Conservation (phyloP, 2,329 filamentous ascomycete genomes). For the Beauveria scarabaeidicola region DNA sequence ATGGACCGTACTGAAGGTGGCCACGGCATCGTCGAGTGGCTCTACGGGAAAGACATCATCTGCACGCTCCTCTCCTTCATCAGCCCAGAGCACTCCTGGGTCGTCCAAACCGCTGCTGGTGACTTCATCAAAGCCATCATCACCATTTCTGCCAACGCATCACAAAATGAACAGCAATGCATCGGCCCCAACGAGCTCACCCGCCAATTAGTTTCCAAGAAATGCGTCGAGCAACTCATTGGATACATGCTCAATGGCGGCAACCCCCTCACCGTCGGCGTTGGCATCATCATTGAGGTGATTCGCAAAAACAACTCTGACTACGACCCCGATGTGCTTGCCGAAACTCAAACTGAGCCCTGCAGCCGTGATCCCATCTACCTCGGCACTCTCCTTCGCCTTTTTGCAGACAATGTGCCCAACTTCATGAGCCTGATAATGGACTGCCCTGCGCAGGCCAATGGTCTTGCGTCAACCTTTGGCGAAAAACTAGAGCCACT, state of each 20-base stretch:
- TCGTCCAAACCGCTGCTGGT: constrained; percentile 90
- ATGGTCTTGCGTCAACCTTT: constrained; percentile 77
- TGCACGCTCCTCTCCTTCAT: constrained; percentile 81
- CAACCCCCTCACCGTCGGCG: constrained; percentile 89
- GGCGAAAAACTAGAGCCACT: constrained; percentile 85
- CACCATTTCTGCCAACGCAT: constrained; percentile 96
- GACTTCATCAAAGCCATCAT: constrained; percentile 99
- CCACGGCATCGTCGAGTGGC: constrained; percentile 94
- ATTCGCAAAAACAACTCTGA: constrained; percentile 99
- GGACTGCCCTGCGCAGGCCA: constrained; percentile 64
- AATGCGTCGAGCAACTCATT: constrained; percentile 78
- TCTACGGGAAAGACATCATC: constrained; percentile 82
- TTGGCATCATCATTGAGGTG: constrained; percentile 96
- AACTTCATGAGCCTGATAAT: constrained; percentile 90
- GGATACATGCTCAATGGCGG: constrained; percentile 86
- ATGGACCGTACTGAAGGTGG: constrained; percentile 87
- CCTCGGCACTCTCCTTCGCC: constrained; percentile 75
- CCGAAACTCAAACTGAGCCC: constrained; percentile 68
- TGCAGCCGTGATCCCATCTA: constrained; percentile 92
- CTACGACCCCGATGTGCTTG: constrained; percentile 87
- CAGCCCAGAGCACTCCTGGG: constrained; percentile 73
- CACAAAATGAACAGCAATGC: constrained; percentile 96
- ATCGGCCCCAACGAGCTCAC: constrained; percentile 97
- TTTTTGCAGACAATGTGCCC: constrained; percentile 85
- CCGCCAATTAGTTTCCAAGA: constrained; percentile 80